Conservation (phyloP, 257 asterid species). For the Solanum medicagineum region DNA sequence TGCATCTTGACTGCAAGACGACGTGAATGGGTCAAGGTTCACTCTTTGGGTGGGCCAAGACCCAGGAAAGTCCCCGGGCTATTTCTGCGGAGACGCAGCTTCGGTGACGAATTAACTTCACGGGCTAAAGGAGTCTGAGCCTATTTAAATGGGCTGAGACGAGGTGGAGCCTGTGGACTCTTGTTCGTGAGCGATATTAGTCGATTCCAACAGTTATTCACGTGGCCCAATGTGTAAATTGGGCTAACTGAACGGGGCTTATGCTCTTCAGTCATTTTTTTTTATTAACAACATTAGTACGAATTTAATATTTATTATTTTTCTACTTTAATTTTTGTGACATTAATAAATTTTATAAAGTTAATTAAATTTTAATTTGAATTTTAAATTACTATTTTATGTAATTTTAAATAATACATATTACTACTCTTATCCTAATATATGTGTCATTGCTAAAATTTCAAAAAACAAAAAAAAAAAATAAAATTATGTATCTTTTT, state of each 20-base stretch:
- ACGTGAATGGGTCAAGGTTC: background rate
- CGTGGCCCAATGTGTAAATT: background rate
- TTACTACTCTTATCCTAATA: too few relatives aligned
- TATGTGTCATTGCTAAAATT: too few relatives aligned
- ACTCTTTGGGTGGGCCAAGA: fast-evolving
- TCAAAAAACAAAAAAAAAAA: too few relatives aligned
- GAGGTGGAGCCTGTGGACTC: background rate
- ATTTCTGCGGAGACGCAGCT: background rate
- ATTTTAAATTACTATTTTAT: too few relatives aligned
- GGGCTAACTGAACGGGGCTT: conserved; percentile 9
- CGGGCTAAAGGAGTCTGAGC: background rate
- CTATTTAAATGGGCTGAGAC: background rate
- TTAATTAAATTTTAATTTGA: too few relatives aligned
- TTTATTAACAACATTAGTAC: too few relatives aligned
- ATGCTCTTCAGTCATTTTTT: background rate
- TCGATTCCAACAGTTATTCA: background rate
- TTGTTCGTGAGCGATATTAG: background rate
- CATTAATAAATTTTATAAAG: too few relatives aligned
- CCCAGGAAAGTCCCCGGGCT: conserved; percentile 1
- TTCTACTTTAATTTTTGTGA: too few relatives aligned
- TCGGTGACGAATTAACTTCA: background rate
- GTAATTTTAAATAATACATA: too few relatives aligned
- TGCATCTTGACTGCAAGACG: background rate
- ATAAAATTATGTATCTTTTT: too few relatives aligned
- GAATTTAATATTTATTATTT: too few relatives aligned